phyloP scores from a whole-genome alignment of 2,329 filamentous ascomycete species.

The Huntiella omanensis region DNA sequence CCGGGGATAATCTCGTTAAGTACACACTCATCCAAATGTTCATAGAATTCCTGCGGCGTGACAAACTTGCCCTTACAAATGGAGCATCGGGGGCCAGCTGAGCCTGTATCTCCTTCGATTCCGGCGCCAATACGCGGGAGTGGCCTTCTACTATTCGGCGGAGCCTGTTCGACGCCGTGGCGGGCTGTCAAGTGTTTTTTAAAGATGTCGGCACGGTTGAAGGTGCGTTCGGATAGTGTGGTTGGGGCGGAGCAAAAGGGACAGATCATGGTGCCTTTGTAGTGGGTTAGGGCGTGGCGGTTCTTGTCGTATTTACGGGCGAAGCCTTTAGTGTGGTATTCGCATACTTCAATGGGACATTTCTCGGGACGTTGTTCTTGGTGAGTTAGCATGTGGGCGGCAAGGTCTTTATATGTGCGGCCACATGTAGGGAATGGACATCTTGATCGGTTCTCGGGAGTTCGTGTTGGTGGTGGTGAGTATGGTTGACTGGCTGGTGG shows the following conservation, averaged over 20 bases:
- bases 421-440: constrained; percentile 40
- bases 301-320: constrained; percentile 98
- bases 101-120: constrained; percentile 5
- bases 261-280: constrained; percentile 96
- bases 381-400: constrained; percentile 93
- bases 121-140: constrained; percentile 18
- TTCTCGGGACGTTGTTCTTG: constrained; percentile 88
- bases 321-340: constrained; percentile 88
- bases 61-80: constrained; percentile 67
- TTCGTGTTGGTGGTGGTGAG: constrained; percentile 14
- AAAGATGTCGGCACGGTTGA: constrained; percentile 93
- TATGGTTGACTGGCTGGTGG: too few relatives aligned
- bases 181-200: constrained; percentile 87
- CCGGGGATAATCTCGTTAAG: constrained; percentile 36
- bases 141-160: constrained; percentile 72
- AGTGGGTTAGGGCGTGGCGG: constrained; percentile 85
- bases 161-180: constrained; percentile 84
- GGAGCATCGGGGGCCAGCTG: constrained; percentile 55
- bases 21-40: constrained; percentile 63
- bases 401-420: constrained; percentile 41
- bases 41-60: constrained; percentile 90
- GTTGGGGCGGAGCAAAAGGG: constrained; percentile 85
- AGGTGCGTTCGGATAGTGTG: constrained; percentile 78
- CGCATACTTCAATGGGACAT: constrained; percentile 82
- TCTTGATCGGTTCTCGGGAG: constrained; percentile 25